Evolutionary conservation across 371 early-diverging fungal species (phyloP).

Genomic region (Dinochytrium kinnereticum): DNA sequence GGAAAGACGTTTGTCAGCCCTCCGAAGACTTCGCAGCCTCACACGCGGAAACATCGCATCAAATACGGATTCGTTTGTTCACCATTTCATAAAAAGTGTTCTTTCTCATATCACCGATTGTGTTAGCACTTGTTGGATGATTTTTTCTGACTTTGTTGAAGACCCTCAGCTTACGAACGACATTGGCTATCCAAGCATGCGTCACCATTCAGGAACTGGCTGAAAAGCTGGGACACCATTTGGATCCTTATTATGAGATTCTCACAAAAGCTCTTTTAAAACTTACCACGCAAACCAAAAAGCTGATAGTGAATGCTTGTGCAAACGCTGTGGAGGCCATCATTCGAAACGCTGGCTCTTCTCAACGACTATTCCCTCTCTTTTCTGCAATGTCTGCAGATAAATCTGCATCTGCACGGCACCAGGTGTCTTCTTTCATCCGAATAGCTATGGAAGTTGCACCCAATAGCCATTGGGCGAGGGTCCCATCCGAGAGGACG

Average conservation of each 20-base stretch:
- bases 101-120: background rate
- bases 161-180: constrained; percentile 46
- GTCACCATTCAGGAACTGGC: constrained; percentile 36
- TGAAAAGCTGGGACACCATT: background rate
- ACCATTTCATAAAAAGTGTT: constrained; percentile 37
- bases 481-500: background rate
- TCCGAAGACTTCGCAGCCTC: constrained; percentile 40
- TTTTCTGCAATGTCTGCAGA: constrained; percentile 36
- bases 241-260: constrained; percentile 48
- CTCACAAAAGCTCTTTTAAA: constrained; percentile 41
- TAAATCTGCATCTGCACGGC: constrained; percentile 37
- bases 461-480: background rate
- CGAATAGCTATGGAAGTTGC: constrained; percentile 30
- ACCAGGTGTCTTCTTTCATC: constrained; percentile 30
- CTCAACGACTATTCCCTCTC: constrained; percentile 24
- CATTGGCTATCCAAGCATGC: constrained; percentile 42
- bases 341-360: constrained; percentile 27
- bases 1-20: constrained; percentile 40
- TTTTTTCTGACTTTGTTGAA: background rate
- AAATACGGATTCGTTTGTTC: constrained; percentile 26
- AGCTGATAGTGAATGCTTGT: constrained; percentile 39
- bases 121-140: background rate
- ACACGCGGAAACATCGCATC: constrained; percentile 35
- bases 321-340: constrained; percentile 34
- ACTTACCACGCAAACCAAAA: constrained; percentile 41